Evolutionary conservation across 768 basidiomycete genomes (phyloP), one percentile per base, ranked within the genome.

Genomic region (Psilocybe cyanescens): DNA sequence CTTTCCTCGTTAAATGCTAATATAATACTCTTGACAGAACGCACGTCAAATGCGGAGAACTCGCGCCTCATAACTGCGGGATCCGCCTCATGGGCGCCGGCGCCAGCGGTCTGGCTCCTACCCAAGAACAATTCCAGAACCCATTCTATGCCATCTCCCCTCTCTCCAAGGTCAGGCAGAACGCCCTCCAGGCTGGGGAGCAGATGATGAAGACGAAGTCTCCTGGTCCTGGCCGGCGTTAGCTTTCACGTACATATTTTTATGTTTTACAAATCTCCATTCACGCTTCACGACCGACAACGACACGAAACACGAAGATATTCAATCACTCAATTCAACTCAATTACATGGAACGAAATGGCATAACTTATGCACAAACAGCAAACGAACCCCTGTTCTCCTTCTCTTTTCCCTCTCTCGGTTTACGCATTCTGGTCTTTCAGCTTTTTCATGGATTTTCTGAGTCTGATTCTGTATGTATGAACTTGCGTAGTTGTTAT

Each of bases 31-130:
- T 24, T 24, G 24, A 57, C 45, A 54, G 92, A 67, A 84, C 90
- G n/a, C 93, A 95, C 70, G 81, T 92, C 64, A 94, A 93, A 71
- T 95, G 94, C 67, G 93, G 92, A 16, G 93, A 95, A 70, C 68
- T 84, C 49, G 92, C 93, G 11, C 92, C 93, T 8, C 79, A 82
- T 56, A 89, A 94, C 72, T 94, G 93, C 68, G 92, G 90, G 17
- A 58, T 86, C n/a, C 85, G 83, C 41, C 78, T 80, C 28, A 17
- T 17, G 44, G 1, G 11, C 28, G 2, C 41, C 48, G 45, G 66
- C 71, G 1, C 61, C 68, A 39, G 37, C 37, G 37, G 37, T 8
- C 37, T 14, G 0, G 37, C 14, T 14, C 37, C 37, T 8, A 39
- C 37, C 1, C 41, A 16, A 44, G 41, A 44, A 44, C 41, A 44